Conservation (phyloP, 495 filamentous ascomycete genomes). For the Podospora pseudoanserina region DNA sequence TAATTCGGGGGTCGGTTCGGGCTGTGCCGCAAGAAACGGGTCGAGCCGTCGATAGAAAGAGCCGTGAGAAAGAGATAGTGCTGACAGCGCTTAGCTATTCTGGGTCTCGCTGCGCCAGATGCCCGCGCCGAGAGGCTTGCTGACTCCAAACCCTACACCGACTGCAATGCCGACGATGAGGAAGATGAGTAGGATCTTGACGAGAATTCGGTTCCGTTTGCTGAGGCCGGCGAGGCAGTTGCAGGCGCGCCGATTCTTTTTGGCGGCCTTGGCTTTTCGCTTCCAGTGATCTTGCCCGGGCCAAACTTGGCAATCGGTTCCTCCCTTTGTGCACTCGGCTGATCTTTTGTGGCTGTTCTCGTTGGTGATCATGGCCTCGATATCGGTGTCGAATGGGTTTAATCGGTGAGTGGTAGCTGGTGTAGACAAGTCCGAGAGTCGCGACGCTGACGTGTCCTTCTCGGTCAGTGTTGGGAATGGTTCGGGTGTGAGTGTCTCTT, state of each 20-base stretch:
- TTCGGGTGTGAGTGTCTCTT: slow-evolving; percentile 29
- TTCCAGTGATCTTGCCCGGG: slow-evolving; percentile 50
- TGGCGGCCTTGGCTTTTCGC: slow-evolving; percentile 45
- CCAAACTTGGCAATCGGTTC: slow-evolving; percentile 46
- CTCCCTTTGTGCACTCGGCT: slow-evolving; percentile 30
- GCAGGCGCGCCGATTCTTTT: slow-evolving; percentile 43
- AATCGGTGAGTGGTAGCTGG: slow-evolving; percentile 31
- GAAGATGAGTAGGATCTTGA: slow-evolving; percentile 41
- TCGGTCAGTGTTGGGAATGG: slow-evolving; percentile 25
- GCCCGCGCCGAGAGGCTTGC: slow-evolving; percentile 47
- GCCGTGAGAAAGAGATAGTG: background rate
- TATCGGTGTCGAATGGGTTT: slow-evolving; percentile 48
- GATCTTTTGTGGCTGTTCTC: slow-evolving; percentile 32
- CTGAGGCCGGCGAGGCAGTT: slow-evolving; percentile 42
- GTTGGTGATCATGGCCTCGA: slow-evolving; percentile 44
- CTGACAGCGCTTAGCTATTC: slow-evolving; percentile 21
- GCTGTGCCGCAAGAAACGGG: slow-evolving; percentile 6
- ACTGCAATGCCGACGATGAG: slow-evolving; percentile 47
- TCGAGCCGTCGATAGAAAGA: background rate
- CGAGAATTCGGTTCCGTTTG: slow-evolving; percentile 46
- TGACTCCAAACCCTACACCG: slow-evolving; percentile 47
- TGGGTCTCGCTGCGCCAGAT: slow-evolving; percentile 41
- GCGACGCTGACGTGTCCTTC: slow-evolving; percentile 28
- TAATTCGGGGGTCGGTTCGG: background rate
- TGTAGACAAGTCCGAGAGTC: slow-evolving; percentile 37